Evolutionary conservation across 2,329 filamentous ascomycete species (phyloP).

Genomic region (Zasmidium cellare): DNA sequence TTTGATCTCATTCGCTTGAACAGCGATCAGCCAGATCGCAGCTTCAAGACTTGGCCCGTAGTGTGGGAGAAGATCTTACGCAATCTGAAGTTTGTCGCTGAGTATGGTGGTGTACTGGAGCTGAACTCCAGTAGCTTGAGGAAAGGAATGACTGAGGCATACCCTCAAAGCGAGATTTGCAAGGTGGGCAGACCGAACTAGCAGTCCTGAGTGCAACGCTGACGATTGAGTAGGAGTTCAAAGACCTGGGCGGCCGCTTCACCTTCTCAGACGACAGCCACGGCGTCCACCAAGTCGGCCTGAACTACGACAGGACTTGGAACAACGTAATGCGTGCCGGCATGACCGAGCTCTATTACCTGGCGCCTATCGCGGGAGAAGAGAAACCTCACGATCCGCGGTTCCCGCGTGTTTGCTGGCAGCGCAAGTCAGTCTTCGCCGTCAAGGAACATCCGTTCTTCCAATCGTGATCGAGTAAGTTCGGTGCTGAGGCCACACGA

Average conservation of each 20-base stretch:
- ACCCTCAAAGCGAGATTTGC: slow-evolving; percentile 77
- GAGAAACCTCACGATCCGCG: slow-evolving; percentile 30
- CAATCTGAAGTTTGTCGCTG: slow-evolving; percentile 70
- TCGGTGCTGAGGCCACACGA: not conserved
- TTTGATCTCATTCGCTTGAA: slow-evolving; percentile 88
- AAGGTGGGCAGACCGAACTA: slow-evolving; percentile 53
- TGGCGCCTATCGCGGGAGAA: slow-evolving; percentile 31
- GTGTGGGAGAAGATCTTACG: slow-evolving; percentile 75
- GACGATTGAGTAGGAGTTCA: slow-evolving; percentile 59
- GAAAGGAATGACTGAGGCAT: slow-evolving; percentile 89
- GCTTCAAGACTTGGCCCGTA: slow-evolving; percentile 38
- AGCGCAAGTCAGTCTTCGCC: slow-evolving; percentile 16
- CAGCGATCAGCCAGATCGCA: slow-evolving; percentile 66
- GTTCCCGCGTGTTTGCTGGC: slow-evolving; percentile 34
- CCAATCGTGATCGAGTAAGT: not conserved
- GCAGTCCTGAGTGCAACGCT: slow-evolving; percentile 11
- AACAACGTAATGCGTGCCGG: slow-evolving; percentile 61
- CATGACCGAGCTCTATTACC: slow-evolving; percentile 57
- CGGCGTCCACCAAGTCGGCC: slow-evolving; percentile 80
- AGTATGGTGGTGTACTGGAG: slow-evolving; percentile 82
- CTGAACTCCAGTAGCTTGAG: slow-evolving; percentile 83
- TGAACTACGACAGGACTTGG: slow-evolving; percentile 63
- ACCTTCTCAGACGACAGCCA: slow-evolving; percentile 96
- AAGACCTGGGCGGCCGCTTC: slow-evolving; percentile 73
- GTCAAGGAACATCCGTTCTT: slow-evolving; percentile 28